These are phyloP conservation scores for Lathyrus oleraceus DNA, from an alignment of 306 rosid species.

Conservation along the genomic window DNA sequence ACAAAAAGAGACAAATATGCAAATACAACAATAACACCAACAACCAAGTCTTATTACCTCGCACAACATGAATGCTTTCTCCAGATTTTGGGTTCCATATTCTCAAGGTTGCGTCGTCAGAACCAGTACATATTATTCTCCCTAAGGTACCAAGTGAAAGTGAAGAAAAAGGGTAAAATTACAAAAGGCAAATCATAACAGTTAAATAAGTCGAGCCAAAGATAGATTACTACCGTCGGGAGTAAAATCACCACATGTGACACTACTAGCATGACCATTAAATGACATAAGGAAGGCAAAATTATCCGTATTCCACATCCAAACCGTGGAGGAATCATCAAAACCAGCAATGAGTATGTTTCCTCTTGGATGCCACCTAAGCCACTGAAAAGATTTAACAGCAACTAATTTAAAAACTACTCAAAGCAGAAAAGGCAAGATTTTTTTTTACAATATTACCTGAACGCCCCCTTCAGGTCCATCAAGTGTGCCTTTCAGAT, in stretches of 20 bases:
- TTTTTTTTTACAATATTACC: constrained; percentile 49
- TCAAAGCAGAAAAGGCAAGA: background rate
- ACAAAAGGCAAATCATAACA: constrained; percentile 2
- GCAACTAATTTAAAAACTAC: constrained; percentile 29
- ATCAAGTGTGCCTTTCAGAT: constrained; percentile 56
- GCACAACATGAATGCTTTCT: constrained; percentile 74
- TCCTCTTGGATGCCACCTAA: constrained; percentile 93
- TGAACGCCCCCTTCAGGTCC: constrained; percentile 79
- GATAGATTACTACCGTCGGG: constrained; percentile 73
- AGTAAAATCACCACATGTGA: constrained; percentile 92
- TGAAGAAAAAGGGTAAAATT: background rate
- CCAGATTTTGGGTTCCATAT: constrained; percentile 86
- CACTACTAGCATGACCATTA: constrained; percentile 77
- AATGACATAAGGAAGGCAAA: constrained; percentile 57
- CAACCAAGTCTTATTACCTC: constrained; percentile 55
- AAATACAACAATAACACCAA: constrained; percentile 9
- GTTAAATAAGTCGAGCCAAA: constrained; percentile 29
- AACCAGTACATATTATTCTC: constrained; percentile 84
- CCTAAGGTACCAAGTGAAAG: constrained; percentile 55
- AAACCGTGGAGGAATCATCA: constrained; percentile 65
- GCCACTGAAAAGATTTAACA: constrained; percentile 67
- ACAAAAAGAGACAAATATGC: constrained; percentile 12
- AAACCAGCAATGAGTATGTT: constrained; percentile 84
- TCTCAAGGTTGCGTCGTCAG: constrained; percentile 85
- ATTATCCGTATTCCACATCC: constrained; percentile 93